Base-by-base conservation (phyloP, 164 flowering plant species). In the Buxus sempervirens region DNA sequence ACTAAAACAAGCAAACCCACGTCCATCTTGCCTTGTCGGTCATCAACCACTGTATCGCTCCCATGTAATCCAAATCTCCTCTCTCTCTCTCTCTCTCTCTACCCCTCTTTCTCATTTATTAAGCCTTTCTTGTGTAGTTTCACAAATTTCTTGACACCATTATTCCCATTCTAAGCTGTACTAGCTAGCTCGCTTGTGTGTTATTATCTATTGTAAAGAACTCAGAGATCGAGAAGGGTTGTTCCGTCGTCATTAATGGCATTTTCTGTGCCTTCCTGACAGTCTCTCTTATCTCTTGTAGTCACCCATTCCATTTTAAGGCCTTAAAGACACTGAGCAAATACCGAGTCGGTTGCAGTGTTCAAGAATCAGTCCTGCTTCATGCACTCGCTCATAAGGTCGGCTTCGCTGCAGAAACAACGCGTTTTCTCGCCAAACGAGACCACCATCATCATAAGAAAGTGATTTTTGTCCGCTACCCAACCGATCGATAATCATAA, bases 41-140 rank as follows among this genome's bases (percentile, higher is more conserved):
- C 68, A 59, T 64, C 79, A 79, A 73, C 81, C 66, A 79, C 81
- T 76, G 76, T 76, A 76, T 72, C 80, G 73, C 42, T 7, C 38
- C 38, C 38, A 32, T 32, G 38, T 32, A 32, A 32, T 7, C 55
- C n/a, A 22, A 27, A 58, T 68, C 60, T 36, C 63, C 42, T 64
- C 45, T 61, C 58, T 64, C 63, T 57, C 63, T 25, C 64, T 60
- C 64, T 62, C 68, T 62, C 65, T 57, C 45, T 32, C 72, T 45
- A 55, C 48, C 56, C 25, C 66, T 63, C 56, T 63, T 54, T 67
- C 70, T 72, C 38, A 32, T 32, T 32, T 32, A 32, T 32, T 32
- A 32, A 32, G 5, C 38, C 38, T 7, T 32, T 32, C 7, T 32
- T 7, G 3, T 32, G 38, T 32, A 32, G 3, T 32, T 32, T 32